Base-by-base conservation (phyloP, 2,329 filamentous ascomycete genomes). In the Diaporthe sp. region DNA sequence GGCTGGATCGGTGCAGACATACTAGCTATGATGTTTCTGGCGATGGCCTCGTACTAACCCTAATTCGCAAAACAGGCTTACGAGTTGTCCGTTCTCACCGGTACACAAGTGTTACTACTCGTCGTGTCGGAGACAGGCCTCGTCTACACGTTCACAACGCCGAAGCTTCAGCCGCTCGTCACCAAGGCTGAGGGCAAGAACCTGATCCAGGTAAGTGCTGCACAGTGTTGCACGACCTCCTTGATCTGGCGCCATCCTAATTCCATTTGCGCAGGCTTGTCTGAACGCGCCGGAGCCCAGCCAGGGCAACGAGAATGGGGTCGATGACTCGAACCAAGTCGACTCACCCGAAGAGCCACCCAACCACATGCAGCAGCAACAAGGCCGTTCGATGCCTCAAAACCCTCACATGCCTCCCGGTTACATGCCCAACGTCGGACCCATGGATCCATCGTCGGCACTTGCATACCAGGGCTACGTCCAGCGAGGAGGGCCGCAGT, bases 101-200 rank as follows among this genome's bases (percentile, higher is more conserved):
- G 97, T 82, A 99, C 97, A 75, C 97, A 99, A 89, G 97, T 99
- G 68, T 90, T 99, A 44, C 91, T 99, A 53, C 92, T 99, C 73
- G 96, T 98, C 81, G 96, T 98, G 78, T 98, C 96, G 60, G 96
- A 98, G 88, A 98, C 96, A 34, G 96, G 96, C 79, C 92, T 98
- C 46, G 96, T 98, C 81, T 98, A 98, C 87, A 98, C 96, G 76
- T 98, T 98, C 85, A 98, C 96, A 77, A 99, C 97, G 22, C 97
- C 97, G 28, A 99, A 99, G 89, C 92, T 99, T 74, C 97, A 98
- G 87, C 97, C 97, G 78, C 92, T 99, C 72, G 97, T 98, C 80
- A 99, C 97, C 78, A 98, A 98, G 89, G 94, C 97, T 25, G 97
- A 98, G 87, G 97, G 97, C 87, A 99, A 99, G 91, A 99, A 99